A percentile compares a stretch with the other conserved stretches of the same genome.
Conservation (phyloP, 257 asterid genomes). For the Ilex aquifolium region DNA sequence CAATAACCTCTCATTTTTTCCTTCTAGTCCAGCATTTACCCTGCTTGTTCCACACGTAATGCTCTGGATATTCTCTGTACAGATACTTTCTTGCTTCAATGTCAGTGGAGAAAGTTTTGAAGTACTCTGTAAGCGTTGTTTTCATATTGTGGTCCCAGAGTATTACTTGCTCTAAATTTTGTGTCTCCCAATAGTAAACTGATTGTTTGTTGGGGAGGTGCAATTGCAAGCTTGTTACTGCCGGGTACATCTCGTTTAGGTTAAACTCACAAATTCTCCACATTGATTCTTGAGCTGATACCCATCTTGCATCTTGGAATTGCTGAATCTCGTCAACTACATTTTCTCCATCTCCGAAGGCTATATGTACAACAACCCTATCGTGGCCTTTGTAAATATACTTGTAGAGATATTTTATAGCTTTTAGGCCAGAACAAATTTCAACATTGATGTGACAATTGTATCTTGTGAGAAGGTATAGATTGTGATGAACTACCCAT, state of each 20-base stretch:
- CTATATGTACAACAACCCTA: neutral
- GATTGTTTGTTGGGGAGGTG: conserved; percentile 9
- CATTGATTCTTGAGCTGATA: conserved; percentile 11
- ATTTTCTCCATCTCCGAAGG: neutral
- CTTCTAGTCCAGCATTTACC: too few species aligned
- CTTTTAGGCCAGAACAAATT: too few species aligned
- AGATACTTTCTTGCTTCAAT: neutral
- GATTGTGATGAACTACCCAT: neutral
- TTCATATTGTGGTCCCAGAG: neutral
- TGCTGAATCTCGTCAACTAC: neutral
- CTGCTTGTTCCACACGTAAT: neutral
- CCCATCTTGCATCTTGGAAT: conserved; percentile 13
- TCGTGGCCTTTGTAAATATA: neutral
- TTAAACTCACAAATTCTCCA: conserved; percentile 16
- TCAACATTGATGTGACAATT: too few species aligned
- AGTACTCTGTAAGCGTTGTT: neutral
- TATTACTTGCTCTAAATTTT: neutral
- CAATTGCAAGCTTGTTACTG: neutral
- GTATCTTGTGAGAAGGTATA: neutral
- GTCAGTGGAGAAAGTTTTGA: neutral
- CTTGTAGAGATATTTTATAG: too few species aligned
- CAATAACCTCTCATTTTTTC: neutral
- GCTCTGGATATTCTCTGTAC: neutral
- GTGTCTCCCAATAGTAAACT: neutral
- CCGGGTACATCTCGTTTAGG: neutral